Percentiles rank a stretch among this genome's conserved stretches.
These are phyloP conservation scores for Enterospora canceri DNA, from an alignment of 371 early-diverging fungal species.

Conservation along the genomic window DNA sequence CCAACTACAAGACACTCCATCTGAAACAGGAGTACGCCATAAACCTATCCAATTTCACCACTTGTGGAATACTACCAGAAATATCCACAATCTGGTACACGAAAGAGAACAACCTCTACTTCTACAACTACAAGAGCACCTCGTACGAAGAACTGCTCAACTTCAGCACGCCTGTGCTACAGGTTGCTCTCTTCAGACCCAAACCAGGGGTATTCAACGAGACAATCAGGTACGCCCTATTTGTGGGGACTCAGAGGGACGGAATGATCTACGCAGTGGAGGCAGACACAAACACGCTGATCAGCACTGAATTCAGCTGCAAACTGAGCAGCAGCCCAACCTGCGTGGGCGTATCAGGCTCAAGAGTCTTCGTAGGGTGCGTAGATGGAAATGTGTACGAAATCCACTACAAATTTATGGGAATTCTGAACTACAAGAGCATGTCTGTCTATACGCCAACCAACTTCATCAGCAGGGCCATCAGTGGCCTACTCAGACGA, in stretches of 20 bases:
- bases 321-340: not conserved
- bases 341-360: slow-evolving; percentile 15
- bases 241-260: slow-evolving; percentile 38
- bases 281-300: slow-evolving; percentile 10
- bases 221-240: slow-evolving; percentile 24
- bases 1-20: slow-evolving; percentile 23
- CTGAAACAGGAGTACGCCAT: slow-evolving; percentile 23
- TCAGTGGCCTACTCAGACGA: slow-evolving; percentile 20
- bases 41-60: not conserved
- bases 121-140: slow-evolving; percentile 33
- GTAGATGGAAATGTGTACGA: slow-evolving; percentile 40
- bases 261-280: slow-evolving; percentile 44
- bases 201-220: slow-evolving; percentile 30
- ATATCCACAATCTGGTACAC: slow-evolving; percentile 33
- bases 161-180: slow-evolving; percentile 14
- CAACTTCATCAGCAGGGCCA: slow-evolving; percentile 10
- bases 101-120: slow-evolving; percentile 13
- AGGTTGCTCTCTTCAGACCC: slow-evolving; percentile 30
- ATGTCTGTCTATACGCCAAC: slow-evolving; percentile 33
- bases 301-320: slow-evolving; percentile 34
- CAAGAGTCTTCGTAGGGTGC: slow-evolving; percentile 38
- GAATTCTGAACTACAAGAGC: slow-evolving; percentile 20
- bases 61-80: slow-evolving; percentile 29
- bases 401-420: slow-evolving; percentile 27
- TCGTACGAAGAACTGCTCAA: slow-evolving; percentile 16